A percentile compares a stretch with the other conserved stretches of the same genome.
Conservation (phyloP, 148 eudicot genomes). For the Chenopodium album region DNA sequence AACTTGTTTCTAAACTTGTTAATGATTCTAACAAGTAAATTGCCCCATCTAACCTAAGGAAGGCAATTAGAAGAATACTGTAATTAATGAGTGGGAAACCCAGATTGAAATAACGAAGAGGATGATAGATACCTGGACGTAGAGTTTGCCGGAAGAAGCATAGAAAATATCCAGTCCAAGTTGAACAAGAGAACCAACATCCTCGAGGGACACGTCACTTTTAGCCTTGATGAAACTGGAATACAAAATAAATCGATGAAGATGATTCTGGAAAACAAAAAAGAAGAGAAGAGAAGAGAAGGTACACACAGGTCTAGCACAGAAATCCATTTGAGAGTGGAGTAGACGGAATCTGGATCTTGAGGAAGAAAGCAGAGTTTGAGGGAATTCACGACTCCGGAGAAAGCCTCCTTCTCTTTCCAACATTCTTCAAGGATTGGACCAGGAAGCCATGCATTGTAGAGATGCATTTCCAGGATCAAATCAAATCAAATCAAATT, state of each 20-base stretch:
- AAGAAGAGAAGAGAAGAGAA: background rate
- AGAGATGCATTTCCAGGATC: slow-evolving; percentile 56
- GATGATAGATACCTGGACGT: slow-evolving; percentile 60
- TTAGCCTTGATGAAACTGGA: slow-evolving; percentile 83
- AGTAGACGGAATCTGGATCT: slow-evolving; percentile 87
- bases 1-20: slow-evolving; percentile 86
- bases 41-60: slow-evolving; percentile 93
- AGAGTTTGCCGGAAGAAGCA: slow-evolving; percentile 60
- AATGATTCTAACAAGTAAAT: slow-evolving; percentile 62
- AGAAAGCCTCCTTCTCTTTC: slow-evolving; percentile 72
- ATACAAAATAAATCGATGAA: no score
- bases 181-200: slow-evolving; percentile 57
- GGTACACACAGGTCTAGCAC: slow-evolving; percentile 76
- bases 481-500: no score
- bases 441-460: slow-evolving; percentile 94
- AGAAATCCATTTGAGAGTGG: slow-evolving; percentile 86
- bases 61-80: background rate
- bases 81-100: no score
- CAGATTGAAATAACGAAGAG: slow-evolving; percentile 6
- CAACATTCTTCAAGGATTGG: slow-evolving; percentile 65
- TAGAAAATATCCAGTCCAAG: slow-evolving; percentile 67
- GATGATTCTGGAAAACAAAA: background rate
- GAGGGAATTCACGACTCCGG: slow-evolving; percentile 55
- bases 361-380: slow-evolving; percentile 39
- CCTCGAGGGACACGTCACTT: slow-evolving; percentile 77